These are phyloP conservation scores for Pleurotus giganteus DNA, from an alignment of 768 basidiomycete species.

Conservation along the genomic window DNA sequence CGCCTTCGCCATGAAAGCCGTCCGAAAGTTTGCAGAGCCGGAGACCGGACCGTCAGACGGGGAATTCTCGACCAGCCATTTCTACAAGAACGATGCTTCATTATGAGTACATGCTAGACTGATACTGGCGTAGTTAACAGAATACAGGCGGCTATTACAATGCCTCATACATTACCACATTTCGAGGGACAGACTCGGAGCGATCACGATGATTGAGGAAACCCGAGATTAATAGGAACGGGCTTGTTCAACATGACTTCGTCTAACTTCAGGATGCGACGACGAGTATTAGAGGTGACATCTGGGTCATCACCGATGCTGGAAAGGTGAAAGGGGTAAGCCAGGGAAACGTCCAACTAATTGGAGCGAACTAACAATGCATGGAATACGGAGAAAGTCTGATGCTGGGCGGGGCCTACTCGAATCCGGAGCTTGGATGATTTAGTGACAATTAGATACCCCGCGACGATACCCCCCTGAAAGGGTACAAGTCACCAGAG, in stretches of 20 bases:
- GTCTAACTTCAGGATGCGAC: constrained; percentile 30
- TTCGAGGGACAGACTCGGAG: too few species aligned
- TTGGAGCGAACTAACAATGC: constrained; percentile 29
- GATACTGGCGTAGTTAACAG: too few species aligned
- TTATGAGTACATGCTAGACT: too few species aligned
- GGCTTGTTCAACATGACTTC: constrained; percentile 26
- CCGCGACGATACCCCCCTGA: constrained; percentile 37
- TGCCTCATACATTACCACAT: too few species aligned
- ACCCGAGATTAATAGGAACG: constrained; percentile 27
- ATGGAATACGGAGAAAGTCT: constrained; percentile 33
- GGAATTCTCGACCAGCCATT: too few species aligned
- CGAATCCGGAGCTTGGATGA: constrained; percentile 39
- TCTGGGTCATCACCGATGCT: constrained; percentile 23
- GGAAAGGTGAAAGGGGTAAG: background rate
- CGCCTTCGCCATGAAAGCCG: too few species aligned
- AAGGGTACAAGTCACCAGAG: background rate
- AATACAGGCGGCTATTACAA: too few species aligned
- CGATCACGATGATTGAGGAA: background rate
- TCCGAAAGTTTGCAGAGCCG: too few species aligned
- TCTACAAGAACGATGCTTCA: too few species aligned
- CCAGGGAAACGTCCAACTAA: background rate
- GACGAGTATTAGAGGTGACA: constrained; percentile 13
- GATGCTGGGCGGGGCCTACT: constrained; percentile 32
- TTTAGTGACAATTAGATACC: constrained; percentile 36
- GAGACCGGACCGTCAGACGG: too few species aligned